Conservation (phyloP, 208 protist species). For the Acanthamoeba sp. region DNA sequence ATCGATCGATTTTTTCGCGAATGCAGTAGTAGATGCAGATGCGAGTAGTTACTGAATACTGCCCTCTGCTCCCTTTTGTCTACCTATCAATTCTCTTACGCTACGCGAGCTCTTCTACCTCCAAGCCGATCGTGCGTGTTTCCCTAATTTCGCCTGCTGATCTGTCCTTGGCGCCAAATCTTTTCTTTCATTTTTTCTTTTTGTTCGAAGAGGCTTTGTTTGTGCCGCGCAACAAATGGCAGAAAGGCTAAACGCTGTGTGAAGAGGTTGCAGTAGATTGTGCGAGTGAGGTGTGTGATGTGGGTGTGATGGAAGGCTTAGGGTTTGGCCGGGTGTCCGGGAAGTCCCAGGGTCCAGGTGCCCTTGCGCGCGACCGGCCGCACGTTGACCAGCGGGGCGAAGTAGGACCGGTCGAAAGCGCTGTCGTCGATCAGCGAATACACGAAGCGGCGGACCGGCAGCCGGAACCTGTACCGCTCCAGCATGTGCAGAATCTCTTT, state of each 20-base stretch:
- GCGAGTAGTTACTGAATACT: too few relatives aligned
- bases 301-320: not conserved
- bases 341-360: conserved; percentile 20
- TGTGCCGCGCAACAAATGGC: not conserved
- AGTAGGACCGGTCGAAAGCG: conserved; percentile 10
- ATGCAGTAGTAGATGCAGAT: too few relatives aligned
- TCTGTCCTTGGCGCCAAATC: too few relatives aligned
- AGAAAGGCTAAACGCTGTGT: not conserved
- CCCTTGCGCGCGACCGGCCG: conserved; percentile 32
- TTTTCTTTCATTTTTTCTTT: not conserved
- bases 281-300: too few relatives aligned
- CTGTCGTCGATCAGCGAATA: conserved; percentile 54
- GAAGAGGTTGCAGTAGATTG: too few relatives aligned
- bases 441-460: conserved; percentile 37
- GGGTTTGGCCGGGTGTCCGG: not conserved
- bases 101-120: too few relatives aligned
- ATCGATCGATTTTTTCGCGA: not conserved
- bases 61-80: too few relatives aligned
- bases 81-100: too few relatives aligned
- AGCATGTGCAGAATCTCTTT: conserved; percentile 37
- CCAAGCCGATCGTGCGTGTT: too few relatives aligned
- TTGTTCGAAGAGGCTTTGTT: not conserved
- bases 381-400: not conserved
- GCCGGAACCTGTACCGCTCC: conserved; percentile 39
- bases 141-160: too few relatives aligned